Evolutionary conservation across 2,329 filamentous ascomycete genomes (phyloP).

Genomic region (Stromatinia cepivora): DNA sequence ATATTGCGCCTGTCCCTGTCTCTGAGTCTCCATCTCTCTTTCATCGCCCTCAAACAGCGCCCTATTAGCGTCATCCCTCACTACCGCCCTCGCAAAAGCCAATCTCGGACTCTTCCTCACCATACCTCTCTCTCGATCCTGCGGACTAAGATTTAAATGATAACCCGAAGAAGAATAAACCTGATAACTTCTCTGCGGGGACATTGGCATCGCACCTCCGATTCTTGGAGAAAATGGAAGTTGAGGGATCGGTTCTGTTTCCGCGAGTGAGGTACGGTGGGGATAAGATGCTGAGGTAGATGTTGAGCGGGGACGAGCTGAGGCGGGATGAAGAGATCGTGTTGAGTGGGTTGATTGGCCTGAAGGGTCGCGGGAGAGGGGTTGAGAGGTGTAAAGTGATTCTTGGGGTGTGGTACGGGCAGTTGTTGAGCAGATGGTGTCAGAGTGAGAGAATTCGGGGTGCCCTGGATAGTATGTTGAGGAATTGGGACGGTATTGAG

Average conservation of each 20-base stretch:
- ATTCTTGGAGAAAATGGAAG: conserved; percentile 36
- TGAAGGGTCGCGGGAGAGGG: conserved; percentile 52
- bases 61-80: neutral
- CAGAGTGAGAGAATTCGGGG: conserved; percentile 46
- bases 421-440: neutral
- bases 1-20: neutral
- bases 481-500: conserved; percentile 19
- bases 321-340: conserved; percentile 8
- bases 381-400: conserved; percentile 51
- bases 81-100: conserved; percentile 21
- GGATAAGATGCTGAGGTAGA: conserved; percentile 2
- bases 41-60: neutral
- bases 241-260: conserved; percentile 38
- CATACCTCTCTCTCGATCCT: conserved; percentile 13
- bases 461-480: conserved; percentile 35
- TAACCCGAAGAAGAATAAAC: conserved; percentile 27
- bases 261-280: conserved; percentile 32
- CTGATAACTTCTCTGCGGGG: conserved; percentile 33
- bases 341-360: conserved; percentile 43
- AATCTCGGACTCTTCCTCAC: conserved; percentile 32
- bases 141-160: neutral
- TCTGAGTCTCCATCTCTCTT: neutral
- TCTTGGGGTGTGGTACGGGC: conserved; percentile 42
- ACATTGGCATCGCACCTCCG: neutral
- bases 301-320: neutral